Conservation (phyloP, 768 basidiomycete genomes). For the Mycena sanguinolenta region DNA sequence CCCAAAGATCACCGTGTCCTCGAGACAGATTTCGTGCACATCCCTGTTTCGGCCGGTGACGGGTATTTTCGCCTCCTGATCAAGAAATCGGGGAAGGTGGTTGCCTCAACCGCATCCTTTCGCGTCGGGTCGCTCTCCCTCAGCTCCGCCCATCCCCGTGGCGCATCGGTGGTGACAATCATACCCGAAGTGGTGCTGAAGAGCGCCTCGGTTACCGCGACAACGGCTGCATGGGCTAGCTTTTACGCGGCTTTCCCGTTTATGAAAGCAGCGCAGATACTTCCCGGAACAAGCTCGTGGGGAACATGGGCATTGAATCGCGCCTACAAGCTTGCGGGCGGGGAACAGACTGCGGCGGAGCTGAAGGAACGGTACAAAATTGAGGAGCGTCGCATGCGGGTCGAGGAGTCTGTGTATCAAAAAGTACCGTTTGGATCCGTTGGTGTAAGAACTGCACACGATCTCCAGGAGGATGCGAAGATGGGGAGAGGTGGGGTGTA, state of each 20-base stretch:
- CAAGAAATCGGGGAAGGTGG: constrained; percentile 48
- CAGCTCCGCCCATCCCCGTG: constrained; percentile 53
- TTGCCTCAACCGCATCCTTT: constrained; percentile 47
- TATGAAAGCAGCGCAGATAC: constrained; percentile 30
- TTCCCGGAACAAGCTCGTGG: constrained; percentile 31
- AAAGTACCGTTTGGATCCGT: constrained; percentile 34
- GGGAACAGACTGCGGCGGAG: constrained; percentile 27
- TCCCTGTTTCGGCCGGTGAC: constrained; percentile 52
- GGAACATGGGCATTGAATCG: constrained; percentile 30
- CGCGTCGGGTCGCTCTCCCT: constrained; percentile 56
- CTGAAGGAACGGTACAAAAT: constrained; percentile 31
- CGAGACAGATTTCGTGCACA: constrained; percentile 48
- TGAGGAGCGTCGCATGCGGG: constrained; percentile 29
- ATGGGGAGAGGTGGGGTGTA: constrained; percentile 31
- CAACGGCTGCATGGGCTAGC: constrained; percentile 29
- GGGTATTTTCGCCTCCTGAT: constrained; percentile 49
- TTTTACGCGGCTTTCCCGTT: constrained; percentile 36
- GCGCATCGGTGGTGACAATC: constrained; percentile 41
- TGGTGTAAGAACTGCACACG: constrained; percentile 18
- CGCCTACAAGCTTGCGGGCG: constrained; percentile 28
- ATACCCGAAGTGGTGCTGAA: constrained; percentile 31
- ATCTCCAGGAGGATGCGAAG: constrained; percentile 32
- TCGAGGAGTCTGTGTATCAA: constrained; percentile 27
- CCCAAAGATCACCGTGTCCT: constrained; percentile 51
- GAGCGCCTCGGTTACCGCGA: constrained; percentile 25